Conservation (phyloP, 352 stramenopile species). For the Plasmopara muralis region DNA sequence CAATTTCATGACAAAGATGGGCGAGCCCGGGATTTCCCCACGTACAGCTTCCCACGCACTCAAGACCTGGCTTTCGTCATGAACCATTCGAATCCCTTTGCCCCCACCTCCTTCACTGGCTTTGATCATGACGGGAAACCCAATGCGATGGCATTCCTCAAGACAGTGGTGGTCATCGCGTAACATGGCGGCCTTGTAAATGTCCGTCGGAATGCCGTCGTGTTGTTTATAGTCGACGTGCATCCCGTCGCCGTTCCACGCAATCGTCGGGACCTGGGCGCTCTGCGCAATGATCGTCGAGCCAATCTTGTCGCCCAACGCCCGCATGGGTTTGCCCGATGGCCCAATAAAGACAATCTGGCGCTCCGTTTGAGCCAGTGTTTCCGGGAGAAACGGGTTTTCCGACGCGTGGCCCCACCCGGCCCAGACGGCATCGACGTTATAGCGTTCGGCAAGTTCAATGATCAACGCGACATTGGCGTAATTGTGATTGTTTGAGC, state of each 20-base stretch:
- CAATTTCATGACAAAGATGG: constrained; percentile 99
- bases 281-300: constrained; percentile 99
- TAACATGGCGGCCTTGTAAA: constrained; percentile 94
- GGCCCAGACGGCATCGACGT: constrained; percentile 97
- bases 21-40: constrained; percentile 96
- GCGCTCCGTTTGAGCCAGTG: constrained; percentile 82
- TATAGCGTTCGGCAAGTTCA: constrained; percentile 94
- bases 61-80: constrained; percentile 86
- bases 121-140: constrained; percentile 99
- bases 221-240: constrained; percentile 86
- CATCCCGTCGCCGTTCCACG: constrained; percentile 97
- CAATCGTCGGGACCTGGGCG: constrained; percentile 97
- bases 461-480: constrained; percentile 99
- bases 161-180: constrained; percentile 88
- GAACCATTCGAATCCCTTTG: constrained; percentile 98
- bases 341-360: constrained; percentile 99
- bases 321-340: constrained; percentile 95
- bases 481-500: constrained; percentile 99
- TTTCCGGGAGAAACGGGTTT: constrained; percentile 96
- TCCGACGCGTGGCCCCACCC: constrained; percentile 99
- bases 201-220: constrained; percentile 87
- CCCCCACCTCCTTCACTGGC: constrained; percentile 97
- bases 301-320: constrained; percentile 99
- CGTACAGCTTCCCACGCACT: constrained; percentile 95
- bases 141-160: constrained; percentile 92